These are phyloP conservation scores for Colletotrichum spaethianum DNA, from an alignment of 2,329 filamentous ascomycete species.

Conservation along the genomic window DNA sequence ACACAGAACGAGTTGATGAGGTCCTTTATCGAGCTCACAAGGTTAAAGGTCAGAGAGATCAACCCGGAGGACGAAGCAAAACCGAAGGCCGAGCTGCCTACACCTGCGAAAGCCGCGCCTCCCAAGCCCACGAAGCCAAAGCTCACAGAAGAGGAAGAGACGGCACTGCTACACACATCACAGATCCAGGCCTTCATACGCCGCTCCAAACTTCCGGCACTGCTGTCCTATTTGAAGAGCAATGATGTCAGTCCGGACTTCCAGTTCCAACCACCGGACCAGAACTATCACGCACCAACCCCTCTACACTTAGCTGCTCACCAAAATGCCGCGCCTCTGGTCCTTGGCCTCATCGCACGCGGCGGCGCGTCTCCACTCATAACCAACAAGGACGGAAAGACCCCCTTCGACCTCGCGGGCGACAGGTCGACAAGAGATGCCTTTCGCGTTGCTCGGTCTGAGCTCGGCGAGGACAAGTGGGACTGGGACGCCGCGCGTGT, in stretches of 20 bases:
- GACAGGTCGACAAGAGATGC: slow-evolving; percentile 90
- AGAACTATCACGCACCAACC: slow-evolving; percentile 85
- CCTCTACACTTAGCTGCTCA: slow-evolving; percentile 89
- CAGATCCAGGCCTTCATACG: slow-evolving; percentile 91
- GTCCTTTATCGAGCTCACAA: slow-evolving; percentile 92
- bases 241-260: slow-evolving; percentile 82
- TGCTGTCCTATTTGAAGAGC: slow-evolving; percentile 86
- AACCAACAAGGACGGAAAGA: slow-evolving; percentile 82
- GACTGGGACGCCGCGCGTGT: slow-evolving; percentile 85
- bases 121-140: slow-evolving; percentile 71
- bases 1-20: slow-evolving; percentile 97
- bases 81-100: slow-evolving; percentile 55
- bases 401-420: slow-evolving; percentile 88
- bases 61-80: slow-evolving; percentile 73
- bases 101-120: slow-evolving; percentile 52
- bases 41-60: slow-evolving; percentile 87
- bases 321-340: slow-evolving; percentile 83
- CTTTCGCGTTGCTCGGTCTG: slow-evolving; percentile 88
- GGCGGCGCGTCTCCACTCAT: slow-evolving; percentile 81
- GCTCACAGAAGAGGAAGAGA: slow-evolving; percentile 86
- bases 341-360: slow-evolving; percentile 82
- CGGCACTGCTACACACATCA: slow-evolving; percentile 84
- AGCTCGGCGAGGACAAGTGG: slow-evolving; percentile 83
- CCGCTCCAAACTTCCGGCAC: slow-evolving; percentile 88
- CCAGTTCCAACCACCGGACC: slow-evolving; percentile 78